Conservation (phyloP, 192 early-diverging fungal species). For the Entomortierella lignicola region DNA sequence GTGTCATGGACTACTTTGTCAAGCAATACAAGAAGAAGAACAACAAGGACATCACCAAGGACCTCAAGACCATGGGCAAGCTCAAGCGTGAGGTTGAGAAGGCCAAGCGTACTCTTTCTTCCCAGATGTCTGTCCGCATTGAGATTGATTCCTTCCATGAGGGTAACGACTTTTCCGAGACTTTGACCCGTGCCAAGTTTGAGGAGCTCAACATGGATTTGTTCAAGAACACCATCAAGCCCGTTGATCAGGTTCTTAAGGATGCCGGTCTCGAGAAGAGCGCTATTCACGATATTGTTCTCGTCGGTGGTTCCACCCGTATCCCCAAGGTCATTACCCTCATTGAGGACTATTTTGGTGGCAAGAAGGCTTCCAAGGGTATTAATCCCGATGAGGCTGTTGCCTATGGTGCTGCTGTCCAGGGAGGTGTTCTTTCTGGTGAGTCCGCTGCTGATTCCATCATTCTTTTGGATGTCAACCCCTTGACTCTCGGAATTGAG, state of each 20-base stretch:
- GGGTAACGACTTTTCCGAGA: slow-evolving; percentile 91
- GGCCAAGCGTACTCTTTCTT: slow-evolving; percentile 97
- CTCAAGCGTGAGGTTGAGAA: slow-evolving; percentile 95
- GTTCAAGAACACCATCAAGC: slow-evolving; percentile 94
- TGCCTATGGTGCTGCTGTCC: slow-evolving; percentile 97
- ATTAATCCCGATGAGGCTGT: slow-evolving; percentile 99
- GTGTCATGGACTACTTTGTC: slow-evolving; percentile 93
- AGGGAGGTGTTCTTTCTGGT: slow-evolving; percentile 91
- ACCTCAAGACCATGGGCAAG: slow-evolving; percentile 93
- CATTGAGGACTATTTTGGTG: slow-evolving; percentile 94
- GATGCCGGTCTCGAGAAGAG: slow-evolving; percentile 87
- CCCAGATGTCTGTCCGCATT: slow-evolving; percentile 91
- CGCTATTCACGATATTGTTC: slow-evolving; percentile 95
- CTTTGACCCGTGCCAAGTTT: slow-evolving; percentile 96
- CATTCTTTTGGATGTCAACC: slow-evolving; percentile 93
- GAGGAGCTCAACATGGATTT: slow-evolving; percentile 94
- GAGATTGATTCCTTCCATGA: slow-evolving; percentile 94
- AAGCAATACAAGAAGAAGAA: slow-evolving; percentile 94
- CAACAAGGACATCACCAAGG: slow-evolving; percentile 82
- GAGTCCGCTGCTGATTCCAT: slow-evolving; percentile 72
- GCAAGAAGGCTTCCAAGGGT: slow-evolving; percentile 96
- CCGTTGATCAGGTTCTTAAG: slow-evolving; percentile 93
- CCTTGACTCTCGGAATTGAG: slow-evolving; percentile 97
- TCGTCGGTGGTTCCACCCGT: slow-evolving; percentile 98
- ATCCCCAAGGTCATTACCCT: slow-evolving; percentile 97